Evolutionary conservation across 768 basidiomycete species (phyloP), one percentile per base, ranked within the genome.

Genomic region (Botryobasidium botryosum): DNA sequence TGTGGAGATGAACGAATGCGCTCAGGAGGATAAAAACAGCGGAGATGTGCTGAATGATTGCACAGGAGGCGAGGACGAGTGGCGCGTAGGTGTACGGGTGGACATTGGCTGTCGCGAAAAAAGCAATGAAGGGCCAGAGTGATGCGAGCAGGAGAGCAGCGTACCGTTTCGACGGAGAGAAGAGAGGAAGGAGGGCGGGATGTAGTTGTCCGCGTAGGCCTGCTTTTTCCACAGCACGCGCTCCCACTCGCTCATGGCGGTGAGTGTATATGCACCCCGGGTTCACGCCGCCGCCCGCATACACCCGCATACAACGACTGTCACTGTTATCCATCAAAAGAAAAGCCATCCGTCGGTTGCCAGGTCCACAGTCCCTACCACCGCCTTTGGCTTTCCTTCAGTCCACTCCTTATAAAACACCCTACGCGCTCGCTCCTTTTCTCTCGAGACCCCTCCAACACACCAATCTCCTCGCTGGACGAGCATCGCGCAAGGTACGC

Each of bases 1-100:
- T 71, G 50, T 75, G 72, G 18, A 91, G 67, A 40, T 70, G 68
- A 38, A 77, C 72, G 61, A 92, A 96, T 51, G 82, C 68, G 18
- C 77, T 71, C 28, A 94, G 62, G 63, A 94, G 90, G 40, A 83
- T 62, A 59, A 83, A 80, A 43, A 85, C 78, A 26, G 75, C 73
- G 7, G 78, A 74, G 33, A 91, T 61, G 58, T 91, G 87, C 57
- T 91, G 86, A 21, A 82, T 82, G 50, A 96, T 74, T 3, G 84
- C 67, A 49, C 72, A 80, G 20, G 79, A 72, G 6, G 76, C 65
- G 32, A 74, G 53, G 15, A 86, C 79, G 35, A 90, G 60, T 15
- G 74, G 69, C 69, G 73, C 72, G 55, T 86, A 85, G 6, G 73
- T 72, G 57, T 87, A 80, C 2, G 81, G 81, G 23, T 64, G 71